Conservation (phyloP, 164 flowering plant species). For the Berberis vulgaris region DNA sequence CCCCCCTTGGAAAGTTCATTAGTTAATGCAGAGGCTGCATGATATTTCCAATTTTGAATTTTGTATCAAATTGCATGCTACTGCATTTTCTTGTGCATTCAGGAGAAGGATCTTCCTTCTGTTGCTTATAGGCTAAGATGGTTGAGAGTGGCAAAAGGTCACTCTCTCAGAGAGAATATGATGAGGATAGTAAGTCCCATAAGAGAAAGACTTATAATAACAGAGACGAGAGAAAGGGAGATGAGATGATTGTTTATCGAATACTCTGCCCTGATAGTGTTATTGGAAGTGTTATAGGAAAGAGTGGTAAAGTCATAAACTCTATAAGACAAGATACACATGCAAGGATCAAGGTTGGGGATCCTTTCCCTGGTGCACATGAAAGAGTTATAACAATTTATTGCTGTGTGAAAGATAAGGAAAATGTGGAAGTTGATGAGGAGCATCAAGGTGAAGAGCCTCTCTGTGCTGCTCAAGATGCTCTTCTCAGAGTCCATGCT, state of each 20-base stretch:
- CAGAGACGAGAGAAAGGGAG: constrained; percentile 34
- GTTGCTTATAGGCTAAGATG: constrained; percentile 25
- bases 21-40: too few species aligned
- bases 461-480: constrained; percentile 90
- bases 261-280: constrained; percentile 79
- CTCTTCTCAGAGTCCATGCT: constrained; percentile 70
- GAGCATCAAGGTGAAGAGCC: constrained; percentile 43
- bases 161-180: constrained; percentile 35
- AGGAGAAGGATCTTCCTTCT: neutral
- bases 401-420: constrained; percentile 69
- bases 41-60: too few species aligned
- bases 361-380: constrained; percentile 86
- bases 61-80: too few species aligned
- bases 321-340: constrained; percentile 71
- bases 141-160: constrained; percentile 68
- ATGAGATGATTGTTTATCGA: constrained; percentile 68
- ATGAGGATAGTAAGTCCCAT: constrained; percentile 24
- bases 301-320: constrained; percentile 87
- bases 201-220: constrained; percentile 18
- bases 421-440: constrained; percentile 53
- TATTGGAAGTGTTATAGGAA: constrained; percentile 95
- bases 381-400: constrained; percentile 73
- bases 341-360: constrained; percentile 84
- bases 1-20: too few species aligned
- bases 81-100: neutral